Evolutionary conservation across 441 rosid genomes (phyloP), one percentile per base, ranked within the genome.

Genomic region (Aquilaria agallochum): DNA sequence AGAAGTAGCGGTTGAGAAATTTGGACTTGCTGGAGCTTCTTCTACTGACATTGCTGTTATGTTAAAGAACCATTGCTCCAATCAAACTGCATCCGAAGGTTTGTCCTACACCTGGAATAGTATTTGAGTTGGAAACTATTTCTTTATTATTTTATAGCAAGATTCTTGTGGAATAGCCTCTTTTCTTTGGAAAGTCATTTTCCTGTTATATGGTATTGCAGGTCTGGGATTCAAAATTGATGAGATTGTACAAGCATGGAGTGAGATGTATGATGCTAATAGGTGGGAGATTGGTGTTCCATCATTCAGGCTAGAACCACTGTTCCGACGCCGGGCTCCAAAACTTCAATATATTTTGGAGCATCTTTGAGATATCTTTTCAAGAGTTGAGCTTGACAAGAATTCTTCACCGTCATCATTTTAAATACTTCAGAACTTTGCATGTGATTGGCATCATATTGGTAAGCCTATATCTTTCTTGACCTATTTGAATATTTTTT

Each of bases 201-300:
- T 8, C 5, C 50, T 9, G 48, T 34, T 2, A 48, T 15, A 40
- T 57, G 53, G 27, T 52, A 53, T 58, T 30, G 70, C 83, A 86
- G 91, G 91, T 76, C 71, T 89, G 78, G 97, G 97, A 42, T 93
- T 90, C 84, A 93, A 93, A 81, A 85, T 93, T 59, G 95, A 90
- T 61, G 98, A 93, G 77, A 90, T 93, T 68, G 91, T 93, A 56
- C 93, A 90, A 75, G 98, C 98, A 51, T 93, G 98, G 98, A 93
- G 85, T 79, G 98, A 93, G 68, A 93, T 93, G 96, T 90, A 90
- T 77, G 98, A 93, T 76, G 97, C 90, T 14, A 87, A 84, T 73
- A 83, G 97, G 77, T 93, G 97, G 97, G 87, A 88, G 79, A 80
- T 77, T 30, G 97, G 98, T 49, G 85, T 85, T 70, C 93, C 97